A percentile compares a stretch with the other conserved stretches of the same genome.
Conservation (phyloP, 2,329 filamentous ascomycete genomes). For the Penicillium sp. region DNA sequence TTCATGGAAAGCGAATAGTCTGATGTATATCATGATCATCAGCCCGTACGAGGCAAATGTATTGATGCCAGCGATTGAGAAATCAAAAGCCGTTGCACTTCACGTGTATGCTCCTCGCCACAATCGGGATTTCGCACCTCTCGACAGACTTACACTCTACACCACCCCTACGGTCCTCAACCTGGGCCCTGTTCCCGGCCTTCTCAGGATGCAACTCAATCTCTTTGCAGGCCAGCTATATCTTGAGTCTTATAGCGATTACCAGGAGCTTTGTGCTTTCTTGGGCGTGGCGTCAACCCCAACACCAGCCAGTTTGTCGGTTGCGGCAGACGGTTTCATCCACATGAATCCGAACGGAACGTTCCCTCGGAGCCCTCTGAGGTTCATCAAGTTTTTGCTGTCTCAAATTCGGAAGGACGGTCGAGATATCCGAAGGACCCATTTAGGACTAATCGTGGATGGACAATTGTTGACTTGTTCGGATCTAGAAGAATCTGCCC, state of each 20-base stretch:
- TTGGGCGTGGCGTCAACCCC: constrained; percentile 16
- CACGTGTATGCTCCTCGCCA: constrained; percentile 49
- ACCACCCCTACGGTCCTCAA: constrained; percentile 26
- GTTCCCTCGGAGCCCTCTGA: constrained; percentile 38
- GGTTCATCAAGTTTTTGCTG: constrained; percentile 37
- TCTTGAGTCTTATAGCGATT: constrained; percentile 50
- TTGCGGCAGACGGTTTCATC: constrained; percentile 25
- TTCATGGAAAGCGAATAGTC: background rate
- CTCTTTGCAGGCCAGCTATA: constrained; percentile 66
- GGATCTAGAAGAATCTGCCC: background rate
- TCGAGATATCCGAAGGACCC: constrained; percentile 39
- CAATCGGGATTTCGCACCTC: constrained; percentile 30
- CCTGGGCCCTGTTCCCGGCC: constrained; percentile 15
- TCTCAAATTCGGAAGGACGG: constrained; percentile 31
- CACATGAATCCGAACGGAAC: constrained; percentile 6
- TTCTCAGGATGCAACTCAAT: constrained; percentile 49
- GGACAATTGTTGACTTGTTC: constrained; percentile 26
- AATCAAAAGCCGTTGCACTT: constrained; percentile 35
- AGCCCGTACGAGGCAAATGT: constrained; percentile 57
- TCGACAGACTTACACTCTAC: constrained; percentile 47
- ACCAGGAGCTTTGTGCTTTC: constrained; percentile 32
- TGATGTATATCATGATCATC: constrained; percentile 46
- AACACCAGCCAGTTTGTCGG: constrained; percentile 18
- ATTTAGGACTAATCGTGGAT: constrained; percentile 41
- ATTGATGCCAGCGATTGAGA: constrained; percentile 40